Conservation (phyloP, 306 rosid species). For the Prunus fruticosa region DNA sequence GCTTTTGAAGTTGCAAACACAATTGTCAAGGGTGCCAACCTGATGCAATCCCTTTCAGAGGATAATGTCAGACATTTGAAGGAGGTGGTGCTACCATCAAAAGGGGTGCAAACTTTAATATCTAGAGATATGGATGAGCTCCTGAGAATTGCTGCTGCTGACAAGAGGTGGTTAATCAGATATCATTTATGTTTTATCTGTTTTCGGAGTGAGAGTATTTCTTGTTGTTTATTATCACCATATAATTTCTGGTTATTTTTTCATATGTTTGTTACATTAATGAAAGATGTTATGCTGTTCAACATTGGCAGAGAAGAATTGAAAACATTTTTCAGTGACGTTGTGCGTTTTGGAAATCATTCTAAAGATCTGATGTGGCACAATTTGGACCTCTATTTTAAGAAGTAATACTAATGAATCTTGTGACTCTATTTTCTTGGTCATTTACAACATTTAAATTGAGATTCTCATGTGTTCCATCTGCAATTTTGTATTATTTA, state of each 20-base stretch:
- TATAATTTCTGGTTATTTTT: conserved; percentile 12
- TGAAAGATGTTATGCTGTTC: conserved; percentile 23
- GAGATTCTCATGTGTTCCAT: conserved; percentile 26
- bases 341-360: conserved; percentile 79
- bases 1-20: conserved; percentile 99
- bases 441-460: conserved; percentile 16
- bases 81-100: conserved; percentile 84
- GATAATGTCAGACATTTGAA: conserved; percentile 81
- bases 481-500: conserved; percentile 31
- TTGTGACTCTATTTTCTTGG: conserved; percentile 24
- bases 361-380: conserved; percentile 84
- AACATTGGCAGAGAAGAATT: conserved; percentile 76
- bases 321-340: conserved; percentile 65
- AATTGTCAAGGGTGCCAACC: conserved; percentile 85
- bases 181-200: neutral
- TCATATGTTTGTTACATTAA: neutral
- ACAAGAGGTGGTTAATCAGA: conserved; percentile 71
- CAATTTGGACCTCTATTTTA: conserved; percentile 74
- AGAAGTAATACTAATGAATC: conserved; percentile 45
- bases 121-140: conserved; percentile 86
- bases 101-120: conserved; percentile 85
- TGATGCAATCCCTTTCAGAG: conserved; percentile 96
- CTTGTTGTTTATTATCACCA: conserved; percentile 21
- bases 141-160: conserved; percentile 83
- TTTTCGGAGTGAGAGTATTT: neutral